Evolutionary conservation across 371 early-diverging fungal genomes (phyloP), one percentile per base, ranked within the genome.

Genomic region (Mycotypha africana): DNA sequence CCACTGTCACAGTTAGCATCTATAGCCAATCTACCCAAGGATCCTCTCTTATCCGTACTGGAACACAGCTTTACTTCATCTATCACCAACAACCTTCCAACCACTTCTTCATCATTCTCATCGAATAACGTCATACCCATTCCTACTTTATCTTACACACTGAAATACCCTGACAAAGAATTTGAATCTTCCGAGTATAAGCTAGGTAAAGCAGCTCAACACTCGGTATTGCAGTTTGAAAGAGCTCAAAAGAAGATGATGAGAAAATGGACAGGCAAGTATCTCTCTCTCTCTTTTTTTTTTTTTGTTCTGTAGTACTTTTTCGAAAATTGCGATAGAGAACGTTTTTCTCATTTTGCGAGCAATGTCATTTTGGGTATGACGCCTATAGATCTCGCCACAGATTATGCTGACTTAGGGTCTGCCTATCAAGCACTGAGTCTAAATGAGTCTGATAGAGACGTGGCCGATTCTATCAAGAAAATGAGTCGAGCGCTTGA

Each of bases 381-480:
- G n/a, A n/a, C n/a, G n/a, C n/a, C n/a, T n/a, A n/a, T n/a, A n/a
- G n/a, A n/a, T n/a, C n/a, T n/a, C n/a, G n/a, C n/a, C n/a, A 58
- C 66, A 23, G 86, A 88, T 51, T 85, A 85, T 47, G 68, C 86
- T 16, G 93, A 94, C 34, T 74, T 97, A 22, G 95, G 95, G 0
- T 86, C 88, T 4, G 68, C 80, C 0, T 91, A 92, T 66, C 93
- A 93, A 51, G 89, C 84, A 15, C 85, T 95, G 60, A 90, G 94
- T 35, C 72, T 91, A 40, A 75, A 78, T 49, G 95, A 94, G 41
- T 58, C 57, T 25, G 73, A 69, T 4, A 93, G 93, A 1, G 82
- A 89, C 52, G 89, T 91, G 2, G 71, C 88, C 2, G 92, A 92
- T 56, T n/a, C n/a, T n/a, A n/a, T n/a, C n/a, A n/a, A n/a, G n/a